phyloP scores from a whole-genome alignment of 306 rosid genomes.

The Macrotyloma uniflorum region DNA sequence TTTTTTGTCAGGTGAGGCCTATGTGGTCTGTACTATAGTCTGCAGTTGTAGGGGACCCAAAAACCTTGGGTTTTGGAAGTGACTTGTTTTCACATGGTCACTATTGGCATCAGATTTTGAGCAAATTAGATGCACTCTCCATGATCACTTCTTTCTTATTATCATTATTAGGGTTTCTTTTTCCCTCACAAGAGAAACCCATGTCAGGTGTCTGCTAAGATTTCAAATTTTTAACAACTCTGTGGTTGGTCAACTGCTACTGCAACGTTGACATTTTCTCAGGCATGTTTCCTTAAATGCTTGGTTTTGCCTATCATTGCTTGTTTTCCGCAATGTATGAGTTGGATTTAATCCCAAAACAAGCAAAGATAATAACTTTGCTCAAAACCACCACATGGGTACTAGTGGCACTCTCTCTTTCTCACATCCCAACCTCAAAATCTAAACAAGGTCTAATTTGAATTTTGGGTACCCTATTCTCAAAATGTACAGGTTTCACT shows the following conservation, averaged over 20 bases:
- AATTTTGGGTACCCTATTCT: slow-evolving; percentile 46
- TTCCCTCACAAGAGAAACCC: slow-evolving; percentile 1
- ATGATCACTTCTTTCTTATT: neutral
- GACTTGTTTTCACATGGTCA: slow-evolving; percentile 31
- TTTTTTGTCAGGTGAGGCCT: neutral
- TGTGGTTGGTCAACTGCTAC: slow-evolving; percentile 79
- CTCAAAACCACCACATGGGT: slow-evolving; percentile 31
- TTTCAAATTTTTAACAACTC: slow-evolving; percentile 46
- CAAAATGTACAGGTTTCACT: slow-evolving; percentile 63
- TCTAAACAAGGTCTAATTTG: slow-evolving; percentile 33
- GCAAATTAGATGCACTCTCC: slow-evolving; percentile 9
- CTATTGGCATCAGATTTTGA: slow-evolving; percentile 5
- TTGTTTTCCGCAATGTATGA: slow-evolving; percentile 46
- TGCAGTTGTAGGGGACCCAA: slow-evolving; percentile 23
- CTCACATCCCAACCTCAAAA: slow-evolving; percentile 15
- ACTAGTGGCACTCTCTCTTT: slow-evolving; percentile 13
- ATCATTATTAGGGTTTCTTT: slow-evolving; percentile 35
- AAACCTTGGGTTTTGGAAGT: slow-evolving; percentile 30
- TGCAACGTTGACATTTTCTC: slow-evolving; percentile 56
- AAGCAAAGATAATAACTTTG: slow-evolving; percentile 48
- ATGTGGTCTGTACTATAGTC: neutral
- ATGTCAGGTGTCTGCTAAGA: slow-evolving; percentile 37
- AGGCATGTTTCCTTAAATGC: slow-evolving; percentile 39
- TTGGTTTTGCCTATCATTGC: neutral
- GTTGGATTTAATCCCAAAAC: slow-evolving; percentile 56